These are phyloP conservation scores for Colletotrichum magnum DNA, from an alignment of 2,329 filamentous ascomycete genomes.

Conservation along the genomic window DNA sequence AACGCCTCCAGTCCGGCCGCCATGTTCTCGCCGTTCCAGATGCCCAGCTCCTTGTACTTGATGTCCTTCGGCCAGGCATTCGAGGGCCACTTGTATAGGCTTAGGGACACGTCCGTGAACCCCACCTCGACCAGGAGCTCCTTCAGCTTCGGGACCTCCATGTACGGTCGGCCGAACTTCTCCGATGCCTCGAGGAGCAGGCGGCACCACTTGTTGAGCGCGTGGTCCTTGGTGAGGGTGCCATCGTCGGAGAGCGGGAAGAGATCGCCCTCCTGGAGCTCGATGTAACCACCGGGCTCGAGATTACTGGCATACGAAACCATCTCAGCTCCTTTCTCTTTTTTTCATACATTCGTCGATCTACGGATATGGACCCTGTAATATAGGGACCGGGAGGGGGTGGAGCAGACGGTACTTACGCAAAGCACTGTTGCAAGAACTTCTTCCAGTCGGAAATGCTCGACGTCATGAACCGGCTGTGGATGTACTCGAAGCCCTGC, in stretches of 20 bases:
- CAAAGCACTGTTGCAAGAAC: not conserved
- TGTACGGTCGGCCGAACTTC: not conserved
- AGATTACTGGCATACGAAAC: slow-evolving; percentile 44
- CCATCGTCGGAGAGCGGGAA: not conserved
- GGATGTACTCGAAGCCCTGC: slow-evolving; percentile 70
- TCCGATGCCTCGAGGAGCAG: slow-evolving; percentile 49
- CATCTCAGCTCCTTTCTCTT: no score
- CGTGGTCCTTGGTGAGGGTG: slow-evolving; percentile 48
- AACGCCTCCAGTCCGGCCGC: slow-evolving; percentile 51
- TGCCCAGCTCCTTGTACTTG: slow-evolving; percentile 52
- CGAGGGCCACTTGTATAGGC: slow-evolving; percentile 51
- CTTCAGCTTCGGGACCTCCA: not conserved
- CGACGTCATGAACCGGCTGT: slow-evolving; percentile 63
- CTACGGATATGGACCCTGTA: no score
- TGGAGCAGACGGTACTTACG: not conserved
- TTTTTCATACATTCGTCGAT: no score
- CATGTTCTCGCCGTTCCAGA: slow-evolving; percentile 48
- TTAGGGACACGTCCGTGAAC: slow-evolving; percentile 50
- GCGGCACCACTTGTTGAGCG: slow-evolving; percentile 48
- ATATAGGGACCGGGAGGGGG: no score
- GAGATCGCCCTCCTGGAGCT: slow-evolving; percentile 45
- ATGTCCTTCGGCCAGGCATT: slow-evolving; percentile 53
- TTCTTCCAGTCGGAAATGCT: slow-evolving; percentile 1
- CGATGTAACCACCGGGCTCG: slow-evolving; percentile 59
- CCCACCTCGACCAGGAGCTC: slow-evolving; percentile 40